These are phyloP conservation scores for Acanthamoeba royreba DNA, from an alignment of 208 protist species.

Conservation along the genomic window DNA sequence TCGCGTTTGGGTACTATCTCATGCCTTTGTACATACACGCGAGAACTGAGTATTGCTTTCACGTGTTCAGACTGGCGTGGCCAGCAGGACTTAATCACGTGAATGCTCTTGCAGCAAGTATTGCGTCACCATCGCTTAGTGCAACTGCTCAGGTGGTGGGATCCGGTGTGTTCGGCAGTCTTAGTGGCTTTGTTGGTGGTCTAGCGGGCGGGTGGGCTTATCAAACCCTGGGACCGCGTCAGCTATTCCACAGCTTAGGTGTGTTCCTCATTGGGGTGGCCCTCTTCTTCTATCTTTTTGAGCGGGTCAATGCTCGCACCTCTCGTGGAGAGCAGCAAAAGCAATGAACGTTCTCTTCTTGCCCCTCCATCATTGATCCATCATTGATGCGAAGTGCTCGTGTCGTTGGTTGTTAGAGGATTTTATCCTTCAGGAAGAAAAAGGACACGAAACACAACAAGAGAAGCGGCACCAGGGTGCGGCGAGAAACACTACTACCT, in stretches of 20 bases:
- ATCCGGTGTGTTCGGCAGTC: not conserved
- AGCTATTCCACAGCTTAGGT: not conserved
- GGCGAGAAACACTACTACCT: too few relatives aligned
- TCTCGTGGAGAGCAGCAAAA: too few relatives aligned
- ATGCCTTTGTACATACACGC: not conserved
- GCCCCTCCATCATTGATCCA: too few relatives aligned
- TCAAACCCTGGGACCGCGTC: not conserved
- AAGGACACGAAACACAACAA: too few relatives aligned
- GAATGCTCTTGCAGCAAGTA: not conserved
- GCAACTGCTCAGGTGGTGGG: not conserved
- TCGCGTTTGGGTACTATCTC: not conserved
- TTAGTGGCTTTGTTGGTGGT: not conserved
- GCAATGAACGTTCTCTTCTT: too few relatives aligned
- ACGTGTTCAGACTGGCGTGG: not conserved
- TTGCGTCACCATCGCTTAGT: not conserved
- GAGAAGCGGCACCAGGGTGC: too few relatives aligned
- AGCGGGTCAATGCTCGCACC: too few relatives aligned
- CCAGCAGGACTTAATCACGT: not conserved
- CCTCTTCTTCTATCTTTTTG: not conserved
- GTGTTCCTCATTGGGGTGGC: not conserved
- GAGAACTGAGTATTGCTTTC: too few relatives aligned
- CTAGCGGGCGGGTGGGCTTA: slow-evolving; percentile 8
- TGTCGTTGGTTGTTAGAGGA: too few relatives aligned
- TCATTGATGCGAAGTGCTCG: too few relatives aligned
- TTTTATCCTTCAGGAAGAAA: too few relatives aligned